Evolutionary conservation across 257 asterid species (phyloP).

Genomic region (Ilex asprella): DNA sequence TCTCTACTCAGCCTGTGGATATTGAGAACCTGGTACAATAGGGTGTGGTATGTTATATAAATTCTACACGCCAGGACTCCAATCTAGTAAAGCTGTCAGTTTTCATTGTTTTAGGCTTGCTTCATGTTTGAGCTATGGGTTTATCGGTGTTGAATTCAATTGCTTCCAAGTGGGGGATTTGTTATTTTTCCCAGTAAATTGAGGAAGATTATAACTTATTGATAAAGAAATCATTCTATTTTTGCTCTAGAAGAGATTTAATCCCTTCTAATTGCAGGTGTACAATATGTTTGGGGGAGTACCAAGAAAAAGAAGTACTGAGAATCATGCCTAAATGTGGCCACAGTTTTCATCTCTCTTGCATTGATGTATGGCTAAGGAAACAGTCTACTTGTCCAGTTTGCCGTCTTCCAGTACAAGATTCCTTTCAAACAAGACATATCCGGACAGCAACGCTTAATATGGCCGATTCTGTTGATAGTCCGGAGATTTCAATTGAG

Average conservation of each 20-base stretch:
- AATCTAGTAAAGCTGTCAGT: too few species aligned
- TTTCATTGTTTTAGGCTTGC: neutral
- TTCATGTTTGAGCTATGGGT: neutral
- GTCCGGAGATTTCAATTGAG: conserved; percentile 34
- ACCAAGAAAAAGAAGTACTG: conserved; percentile 68
- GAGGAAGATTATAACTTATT: too few species aligned
- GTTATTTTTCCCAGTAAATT: too few species aligned
- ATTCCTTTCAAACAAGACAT: conserved; percentile 35
- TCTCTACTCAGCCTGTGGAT: neutral
- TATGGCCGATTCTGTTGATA: conserved; percentile 34
- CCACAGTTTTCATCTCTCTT: conserved; percentile 69
- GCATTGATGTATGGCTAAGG: conserved; percentile 83
- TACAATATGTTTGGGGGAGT: conserved; percentile 67
- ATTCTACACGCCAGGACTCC: too few species aligned
- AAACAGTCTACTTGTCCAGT: conserved; percentile 89
- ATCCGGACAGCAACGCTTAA: conserved; percentile 22
- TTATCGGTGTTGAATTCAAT: neutral
- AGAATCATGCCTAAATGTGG: conserved; percentile 90
- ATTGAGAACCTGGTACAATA: neutral
- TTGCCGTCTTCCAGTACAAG: conserved; percentile 65
- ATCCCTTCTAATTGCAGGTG: conserved; percentile 45
- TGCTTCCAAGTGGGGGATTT: neutral
- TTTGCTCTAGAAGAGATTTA: conserved; percentile 13
- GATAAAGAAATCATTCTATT: neutral
- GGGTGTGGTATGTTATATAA: neutral